Evolutionary conservation across 2,329 filamentous ascomycete species (phyloP), one percentile per base, ranked within the genome.

Genomic region (Xylariaceae sp.): DNA sequence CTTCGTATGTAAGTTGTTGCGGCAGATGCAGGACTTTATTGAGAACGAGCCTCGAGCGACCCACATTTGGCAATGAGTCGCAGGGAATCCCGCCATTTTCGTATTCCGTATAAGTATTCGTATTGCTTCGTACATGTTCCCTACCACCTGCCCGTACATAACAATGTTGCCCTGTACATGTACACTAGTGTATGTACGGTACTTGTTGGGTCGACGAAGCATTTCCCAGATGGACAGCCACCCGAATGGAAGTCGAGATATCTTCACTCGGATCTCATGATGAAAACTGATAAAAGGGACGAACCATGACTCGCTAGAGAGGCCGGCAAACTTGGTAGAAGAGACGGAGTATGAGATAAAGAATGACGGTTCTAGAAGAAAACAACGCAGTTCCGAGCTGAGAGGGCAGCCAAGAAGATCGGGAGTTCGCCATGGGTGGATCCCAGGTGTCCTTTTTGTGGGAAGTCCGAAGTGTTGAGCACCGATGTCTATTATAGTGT

Each of bases 381-480:
- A 42, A 42, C 37, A 42, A 42, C 8, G 37, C 37, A 42, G 3
- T 42, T 42, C 37, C 37, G 4, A 9, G 37, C 37, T 42, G 37
- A 42, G 37, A 9, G 37, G 9, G 11, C 9, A 9, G 37, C 37
- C 11, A 13, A 42, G 37, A 42, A 7, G 37, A 13, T 8, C 37
- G 37, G 37, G 37, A 42, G 37, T 42, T 42, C 37, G 11, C 11
- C 23, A 30, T 9, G 37, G 37, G 37, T 42, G 37, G 37, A 13
- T 42, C 37, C 37, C 11, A 42, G 3, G 37, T 30, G 37, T 42
- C 37, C 11, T 42, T 42, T 42, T 66, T 68, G 66, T 67, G 67
- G 67, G 62, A 70, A 64, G 63, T 66, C 67, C 67, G 67, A 64
- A 54, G 62, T 67, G 66, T 68, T 68, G 67, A 66, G 64, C 48